phyloP scores from a whole-genome alignment of 1,284 basidiomycete genomes.

The Melampsora americana region DNA sequence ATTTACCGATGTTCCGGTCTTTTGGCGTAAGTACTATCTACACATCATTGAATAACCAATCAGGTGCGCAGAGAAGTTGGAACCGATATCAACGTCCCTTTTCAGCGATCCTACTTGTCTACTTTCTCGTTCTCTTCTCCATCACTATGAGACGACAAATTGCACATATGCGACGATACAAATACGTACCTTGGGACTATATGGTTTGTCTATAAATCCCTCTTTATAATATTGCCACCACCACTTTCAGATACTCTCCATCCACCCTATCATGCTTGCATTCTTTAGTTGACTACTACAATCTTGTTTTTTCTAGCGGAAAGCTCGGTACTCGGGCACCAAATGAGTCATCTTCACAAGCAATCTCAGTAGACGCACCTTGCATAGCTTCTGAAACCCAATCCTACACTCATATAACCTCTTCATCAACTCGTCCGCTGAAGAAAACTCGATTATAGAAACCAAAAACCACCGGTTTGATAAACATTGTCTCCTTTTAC shows the following conservation, averaged over 20 bases:
- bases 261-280: neutral
- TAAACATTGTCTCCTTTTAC: too few relatives aligned
- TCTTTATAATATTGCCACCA: neutral
- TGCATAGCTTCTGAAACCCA: too few relatives aligned
- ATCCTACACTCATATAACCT: too few relatives aligned
- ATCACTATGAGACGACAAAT: constrained; percentile 90
- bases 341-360: constrained; percentile 7
- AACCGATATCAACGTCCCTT: constrained; percentile 49
- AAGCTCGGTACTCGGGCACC: constrained; percentile 28
- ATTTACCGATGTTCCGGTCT: constrained; percentile 41
- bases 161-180: constrained; percentile 41
- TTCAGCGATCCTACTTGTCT: constrained; percentile 50
- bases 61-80: constrained; percentile 55
- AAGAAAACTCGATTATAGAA: too few relatives aligned
- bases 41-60: too few relatives aligned
- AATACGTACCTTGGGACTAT: constrained; percentile 43
- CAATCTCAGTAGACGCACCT: too few relatives aligned
- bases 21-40: constrained; percentile 30
- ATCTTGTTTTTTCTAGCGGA: constrained; percentile 20
- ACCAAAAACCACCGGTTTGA: too few relatives aligned
- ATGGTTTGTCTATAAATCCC: constrained; percentile 23
- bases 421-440: too few relatives aligned
- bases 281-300: constrained; percentile 32
- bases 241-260: neutral
- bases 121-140: constrained; percentile 77